Evolutionary conservation across 2,329 filamentous ascomycete species (phyloP).

Genomic region (Cladosporium sp.): DNA sequence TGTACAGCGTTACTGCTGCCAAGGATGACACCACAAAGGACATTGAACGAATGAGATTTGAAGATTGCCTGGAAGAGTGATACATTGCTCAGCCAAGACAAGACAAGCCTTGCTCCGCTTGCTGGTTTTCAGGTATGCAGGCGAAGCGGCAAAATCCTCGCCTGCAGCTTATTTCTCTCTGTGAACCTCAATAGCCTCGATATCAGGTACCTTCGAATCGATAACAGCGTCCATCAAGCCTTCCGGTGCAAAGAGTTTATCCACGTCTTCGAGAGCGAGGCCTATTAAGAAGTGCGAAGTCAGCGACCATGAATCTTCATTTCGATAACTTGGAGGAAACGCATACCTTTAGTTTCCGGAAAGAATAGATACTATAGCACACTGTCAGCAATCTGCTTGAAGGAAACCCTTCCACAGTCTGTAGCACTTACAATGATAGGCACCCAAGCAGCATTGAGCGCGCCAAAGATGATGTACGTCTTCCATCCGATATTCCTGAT

Average conservation of each 20-base stretch:
- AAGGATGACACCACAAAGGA: too few relatives aligned
- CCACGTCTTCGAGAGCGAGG: constrained; percentile 9
- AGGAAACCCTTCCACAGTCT: not conserved
- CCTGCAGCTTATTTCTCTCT: not conserved
- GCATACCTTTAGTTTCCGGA: not conserved
- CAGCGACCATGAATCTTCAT: not conserved
- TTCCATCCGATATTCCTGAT: constrained; percentile 53
- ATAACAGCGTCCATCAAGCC: constrained; percentile 6
- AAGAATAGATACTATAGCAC: not conserved
- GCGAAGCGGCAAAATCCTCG: too few relatives aligned
- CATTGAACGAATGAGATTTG: too few relatives aligned
- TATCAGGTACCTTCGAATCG: constrained; percentile 6
- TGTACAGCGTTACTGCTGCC: too few relatives aligned
- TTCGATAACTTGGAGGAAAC: not conserved
- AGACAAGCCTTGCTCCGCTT: too few relatives aligned
- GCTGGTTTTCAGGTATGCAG: too few relatives aligned
- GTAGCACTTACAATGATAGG: constrained; percentile 15
- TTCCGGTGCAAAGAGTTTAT: not conserved
- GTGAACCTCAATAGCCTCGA: constrained; percentile 9
- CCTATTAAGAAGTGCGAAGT: not conserved
- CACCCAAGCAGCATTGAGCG: constrained; percentile 11
- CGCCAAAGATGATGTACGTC: constrained; percentile 46
- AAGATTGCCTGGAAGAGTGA: too few relatives aligned
- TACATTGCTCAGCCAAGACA: too few relatives aligned
- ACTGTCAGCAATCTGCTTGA: not conserved